Evolutionary conservation across 179 eudicot species (phyloP).

Genomic region (Nepenthes alata): DNA sequence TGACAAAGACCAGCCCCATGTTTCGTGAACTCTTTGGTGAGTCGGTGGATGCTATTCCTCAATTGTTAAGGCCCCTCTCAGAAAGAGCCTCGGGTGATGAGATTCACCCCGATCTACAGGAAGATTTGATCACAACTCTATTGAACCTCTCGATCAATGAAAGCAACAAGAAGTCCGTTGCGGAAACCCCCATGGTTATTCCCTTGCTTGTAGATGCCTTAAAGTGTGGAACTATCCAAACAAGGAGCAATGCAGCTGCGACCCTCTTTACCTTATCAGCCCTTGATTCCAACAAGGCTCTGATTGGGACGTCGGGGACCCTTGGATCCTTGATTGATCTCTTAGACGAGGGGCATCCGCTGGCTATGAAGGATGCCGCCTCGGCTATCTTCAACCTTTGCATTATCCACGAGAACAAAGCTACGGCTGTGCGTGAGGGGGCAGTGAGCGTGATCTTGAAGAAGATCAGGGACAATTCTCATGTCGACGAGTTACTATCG

Average conservation of each 20-base stretch:
- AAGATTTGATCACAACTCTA: slow-evolving; percentile 68
- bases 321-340: slow-evolving; percentile 54
- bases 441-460: slow-evolving; percentile 51
- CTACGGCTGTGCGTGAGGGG: slow-evolving; percentile 58
- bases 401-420: slow-evolving; percentile 59
- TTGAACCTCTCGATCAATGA: slow-evolving; percentile 83
- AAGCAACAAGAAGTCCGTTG: slow-evolving; percentile 76
- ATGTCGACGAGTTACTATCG: slow-evolving; percentile 62
- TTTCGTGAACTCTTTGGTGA: slow-evolving; percentile 73
- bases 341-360: slow-evolving; percentile 53
- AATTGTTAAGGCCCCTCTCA: slow-evolving; percentile 43
- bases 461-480: slow-evolving; percentile 35
- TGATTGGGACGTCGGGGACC: slow-evolving; percentile 67
- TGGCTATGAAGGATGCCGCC: slow-evolving; percentile 72
- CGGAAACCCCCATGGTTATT: slow-evolving; percentile 60
- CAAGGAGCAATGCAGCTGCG: slow-evolving; percentile 86
- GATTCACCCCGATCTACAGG: slow-evolving; percentile 47
- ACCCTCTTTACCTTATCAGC: slow-evolving; percentile 82
- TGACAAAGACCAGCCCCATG: slow-evolving; percentile 61
- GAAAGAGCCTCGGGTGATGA: slow-evolving; percentile 8
- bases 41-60: slow-evolving; percentile 30
- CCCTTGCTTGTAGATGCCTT: slow-evolving; percentile 50
- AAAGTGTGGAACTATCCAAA: slow-evolving; percentile 45
- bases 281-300: slow-evolving; percentile 60
- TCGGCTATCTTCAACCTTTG: slow-evolving; percentile 77